A percentile compares a stretch with the other conserved stretches of the same genome.
These are phyloP conservation scores for Cymbidium sinense DNA, from an alignment of 106 monocot genomes.

Conservation along the genomic window DNA sequence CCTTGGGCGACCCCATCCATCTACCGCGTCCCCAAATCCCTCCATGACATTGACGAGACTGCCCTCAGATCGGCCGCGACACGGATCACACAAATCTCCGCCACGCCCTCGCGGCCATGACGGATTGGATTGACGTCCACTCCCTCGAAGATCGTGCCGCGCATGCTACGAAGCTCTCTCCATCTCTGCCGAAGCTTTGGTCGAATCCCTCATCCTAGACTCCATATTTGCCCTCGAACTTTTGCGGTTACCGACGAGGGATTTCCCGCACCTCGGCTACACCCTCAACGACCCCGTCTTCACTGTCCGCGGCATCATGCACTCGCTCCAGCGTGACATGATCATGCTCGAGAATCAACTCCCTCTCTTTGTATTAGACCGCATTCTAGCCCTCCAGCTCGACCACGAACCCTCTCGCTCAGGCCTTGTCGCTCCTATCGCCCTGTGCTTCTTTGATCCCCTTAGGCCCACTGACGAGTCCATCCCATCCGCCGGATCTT, in stretches of 20 bases:
- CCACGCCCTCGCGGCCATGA: too few relatives aligned
- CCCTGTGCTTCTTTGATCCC: constrained; percentile 65
- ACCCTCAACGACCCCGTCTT: too few relatives aligned
- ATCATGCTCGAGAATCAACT: constrained; percentile 89
- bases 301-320: too few relatives aligned
- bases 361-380: constrained; percentile 71
- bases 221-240: too few relatives aligned
- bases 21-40: constrained; percentile 55
- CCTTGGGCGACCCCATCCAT: too few relatives aligned
- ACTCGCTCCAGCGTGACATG: too few relatives aligned
- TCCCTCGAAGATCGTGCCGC: constrained; percentile 21
- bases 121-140: too few relatives aligned
- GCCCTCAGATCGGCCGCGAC: constrained; percentile 51
- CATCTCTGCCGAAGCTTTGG: too few relatives aligned
- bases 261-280: constrained; percentile 74
- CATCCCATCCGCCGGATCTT: constrained; percentile 16
- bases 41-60: constrained; percentile 35
- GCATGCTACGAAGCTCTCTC: too few relatives aligned
- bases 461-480: constrained; percentile 71
- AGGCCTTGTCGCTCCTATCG: constrained; percentile 39
- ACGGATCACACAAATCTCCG: too few relatives aligned
- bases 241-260: constrained; percentile 45
- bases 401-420: too few relatives aligned
- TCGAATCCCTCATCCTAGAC: too few relatives aligned
- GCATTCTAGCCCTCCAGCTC: constrained; percentile 46